A percentile compares a stretch with the other conserved stretches of the same genome.
Conservation (phyloP, 1,139 yeast species). For the Blastobotrys niveus region DNA sequence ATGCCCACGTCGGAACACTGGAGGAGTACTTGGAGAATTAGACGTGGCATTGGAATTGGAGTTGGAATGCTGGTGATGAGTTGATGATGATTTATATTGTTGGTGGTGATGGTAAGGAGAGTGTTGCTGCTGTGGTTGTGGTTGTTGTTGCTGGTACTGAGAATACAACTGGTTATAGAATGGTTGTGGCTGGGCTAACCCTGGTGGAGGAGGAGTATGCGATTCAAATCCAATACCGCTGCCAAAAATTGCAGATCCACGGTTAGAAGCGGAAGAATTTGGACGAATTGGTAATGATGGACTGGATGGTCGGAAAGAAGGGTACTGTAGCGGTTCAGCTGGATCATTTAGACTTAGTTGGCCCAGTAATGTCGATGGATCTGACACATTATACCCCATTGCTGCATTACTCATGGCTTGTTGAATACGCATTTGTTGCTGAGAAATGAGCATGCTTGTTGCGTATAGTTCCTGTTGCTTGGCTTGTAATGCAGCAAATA, state of each 20-base stretch:
- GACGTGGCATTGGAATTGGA: neutral
- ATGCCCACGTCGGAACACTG: constrained; percentile 25
- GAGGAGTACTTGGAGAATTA: too few species aligned
- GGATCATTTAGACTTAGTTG: constrained; percentile 1
- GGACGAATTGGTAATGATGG: constrained; percentile 28
- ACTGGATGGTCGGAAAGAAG: constrained; percentile 21
- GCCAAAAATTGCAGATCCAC: constrained; percentile 16
- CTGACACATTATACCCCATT: constrained; percentile 3
- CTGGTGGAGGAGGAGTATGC: constrained; percentile 14
- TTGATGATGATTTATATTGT: neutral
- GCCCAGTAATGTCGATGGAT: constrained; percentile 1
- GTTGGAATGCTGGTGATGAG: neutral
- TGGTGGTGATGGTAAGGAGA: neutral
- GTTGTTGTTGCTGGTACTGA: neutral
- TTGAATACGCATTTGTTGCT: constrained; percentile 34
- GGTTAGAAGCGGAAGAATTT: constrained; percentile 24
- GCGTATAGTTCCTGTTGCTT: constrained; percentile 38
- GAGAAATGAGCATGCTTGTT: constrained; percentile 31
- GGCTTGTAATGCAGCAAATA: constrained; percentile 27
- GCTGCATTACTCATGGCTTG: constrained; percentile 30
- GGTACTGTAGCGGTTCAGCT: neutral
- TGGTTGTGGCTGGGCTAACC: neutral
- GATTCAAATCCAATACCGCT: constrained; percentile 7
- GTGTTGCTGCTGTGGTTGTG: neutral
- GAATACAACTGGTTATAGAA: neutral